A percentile compares a stretch with the other conserved stretches of the same genome.
These are phyloP conservation scores for Epichloe sibirici DNA, from an alignment of 2,329 filamentous ascomycete species.

Conservation along the genomic window DNA sequence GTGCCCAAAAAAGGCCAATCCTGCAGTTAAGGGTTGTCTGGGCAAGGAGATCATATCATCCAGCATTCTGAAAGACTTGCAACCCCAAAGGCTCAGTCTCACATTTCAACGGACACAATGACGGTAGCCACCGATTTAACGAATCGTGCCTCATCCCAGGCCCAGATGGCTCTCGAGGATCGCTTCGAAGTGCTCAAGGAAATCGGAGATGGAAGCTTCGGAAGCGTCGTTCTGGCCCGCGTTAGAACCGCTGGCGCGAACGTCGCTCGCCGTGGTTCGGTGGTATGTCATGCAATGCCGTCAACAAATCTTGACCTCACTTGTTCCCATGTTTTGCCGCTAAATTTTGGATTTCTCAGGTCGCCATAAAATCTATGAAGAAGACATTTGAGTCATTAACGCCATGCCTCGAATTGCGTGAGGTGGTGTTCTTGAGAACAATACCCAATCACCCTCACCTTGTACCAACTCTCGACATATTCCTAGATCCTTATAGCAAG, in stretches of 20 bases:
- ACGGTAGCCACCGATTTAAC: conserved; percentile 63
- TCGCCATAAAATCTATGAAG: conserved; percentile 99
- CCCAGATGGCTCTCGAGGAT: conserved; percentile 66
- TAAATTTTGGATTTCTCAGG: conserved; percentile 36
- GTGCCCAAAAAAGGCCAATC: conserved; percentile 2
- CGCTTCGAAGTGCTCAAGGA: conserved; percentile 96
- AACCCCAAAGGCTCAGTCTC: not conserved
- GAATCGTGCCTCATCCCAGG: conserved; percentile 51
- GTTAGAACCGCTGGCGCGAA: conserved; percentile 82
- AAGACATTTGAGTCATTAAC: conserved; percentile 92
- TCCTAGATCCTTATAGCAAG: conserved; percentile 88
- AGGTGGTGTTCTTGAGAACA: conserved; percentile 91
- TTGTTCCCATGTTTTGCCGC: conserved; percentile 6
- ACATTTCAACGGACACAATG: conserved; percentile 36
- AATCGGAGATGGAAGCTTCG: conserved; percentile 97
- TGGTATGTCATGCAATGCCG: conserved; percentile 50
- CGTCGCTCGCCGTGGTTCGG: conserved; percentile 77
- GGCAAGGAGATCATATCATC: not conserved
- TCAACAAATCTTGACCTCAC: conserved; percentile 5
- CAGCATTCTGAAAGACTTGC: not conserved
- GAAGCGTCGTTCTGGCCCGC: conserved; percentile 83
- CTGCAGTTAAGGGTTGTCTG: not conserved
- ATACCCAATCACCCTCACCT: conserved; percentile 81
- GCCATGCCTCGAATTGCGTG: conserved; percentile 83
- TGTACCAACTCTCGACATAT: conserved; percentile 96